A percentile compares a stretch with the other conserved stretches of the same genome.
phyloP scores from a whole-genome alignment of 495 filamentous ascomycete genomes.

The Halenospora varia region DNA sequence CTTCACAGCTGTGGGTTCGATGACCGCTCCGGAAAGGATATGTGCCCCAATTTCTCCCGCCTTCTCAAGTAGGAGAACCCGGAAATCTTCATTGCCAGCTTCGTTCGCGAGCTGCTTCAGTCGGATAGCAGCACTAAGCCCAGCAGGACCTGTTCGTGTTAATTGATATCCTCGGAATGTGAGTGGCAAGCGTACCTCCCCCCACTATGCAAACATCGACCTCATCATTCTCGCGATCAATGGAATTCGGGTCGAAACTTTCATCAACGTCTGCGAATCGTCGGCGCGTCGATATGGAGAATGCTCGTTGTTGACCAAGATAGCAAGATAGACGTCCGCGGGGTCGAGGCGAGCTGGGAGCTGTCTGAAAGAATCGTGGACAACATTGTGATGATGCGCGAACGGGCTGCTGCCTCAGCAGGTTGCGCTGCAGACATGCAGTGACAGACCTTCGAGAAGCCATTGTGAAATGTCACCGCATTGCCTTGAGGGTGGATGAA shows the following conservation, averaged over 20 bases:
- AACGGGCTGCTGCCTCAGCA: constrained; percentile 10
- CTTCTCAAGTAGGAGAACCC: constrained; percentile 91
- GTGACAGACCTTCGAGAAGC: constrained; percentile 20
- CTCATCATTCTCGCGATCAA: constrained; percentile 85
- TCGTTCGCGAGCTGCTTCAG: constrained; percentile 94
- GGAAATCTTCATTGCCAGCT: constrained; percentile 93
- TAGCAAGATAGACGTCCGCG: constrained; percentile 3
- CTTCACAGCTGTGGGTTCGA: constrained; percentile 83
- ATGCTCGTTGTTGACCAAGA: constrained; percentile 26
- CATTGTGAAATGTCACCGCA: constrained; percentile 25
- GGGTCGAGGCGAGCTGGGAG: constrained; percentile 12
- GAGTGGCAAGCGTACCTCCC: constrained; percentile 53
- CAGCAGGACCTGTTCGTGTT: constrained; percentile 65
- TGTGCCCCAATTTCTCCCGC: constrained; percentile 93
- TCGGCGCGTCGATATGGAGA: constrained; percentile 45
- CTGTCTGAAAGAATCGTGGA: constrained; percentile 8
- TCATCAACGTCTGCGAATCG: constrained; percentile 54
- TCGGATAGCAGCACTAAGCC: constrained; percentile 87
- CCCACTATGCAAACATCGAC: constrained; percentile 97
- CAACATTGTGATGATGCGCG: constrained; percentile 6
- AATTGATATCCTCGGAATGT: neutral
- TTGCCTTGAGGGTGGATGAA: constrained; percentile 5
- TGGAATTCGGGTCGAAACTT: constrained; percentile 63
- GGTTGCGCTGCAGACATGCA: constrained; percentile 17
- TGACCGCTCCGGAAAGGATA: constrained; percentile 92